Conservation (phyloP, 1,284 basidiomycete species). For the Thelephora terrestris region DNA sequence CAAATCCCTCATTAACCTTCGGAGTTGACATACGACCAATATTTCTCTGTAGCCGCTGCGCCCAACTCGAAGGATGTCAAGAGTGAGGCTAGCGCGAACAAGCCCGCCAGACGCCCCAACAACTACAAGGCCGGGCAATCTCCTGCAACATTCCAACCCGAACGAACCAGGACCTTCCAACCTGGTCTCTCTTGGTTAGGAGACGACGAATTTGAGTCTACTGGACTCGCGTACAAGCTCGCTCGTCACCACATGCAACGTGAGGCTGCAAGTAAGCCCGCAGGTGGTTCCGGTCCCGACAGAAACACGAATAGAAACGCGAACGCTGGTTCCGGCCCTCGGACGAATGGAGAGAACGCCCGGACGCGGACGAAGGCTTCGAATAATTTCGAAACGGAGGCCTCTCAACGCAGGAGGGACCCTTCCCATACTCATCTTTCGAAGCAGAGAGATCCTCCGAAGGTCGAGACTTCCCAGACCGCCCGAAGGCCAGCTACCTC, state of each 20-base stretch:
- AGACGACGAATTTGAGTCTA: constrained; percentile 11
- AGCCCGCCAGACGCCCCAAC: too few species aligned
- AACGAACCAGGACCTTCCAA: not conserved
- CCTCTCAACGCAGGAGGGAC: not conserved
- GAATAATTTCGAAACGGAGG: not conserved
- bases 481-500: too few species aligned
- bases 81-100: too few species aligned
- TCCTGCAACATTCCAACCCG: not conserved
- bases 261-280: not conserved
- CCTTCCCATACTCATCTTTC: not conserved
- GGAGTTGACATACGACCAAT: too few species aligned
- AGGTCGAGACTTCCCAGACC: too few species aligned
- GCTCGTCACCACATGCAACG: not conserved
- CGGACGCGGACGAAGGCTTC: too few species aligned
- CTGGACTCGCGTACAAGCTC: not conserved
- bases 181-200: constrained; percentile 9
- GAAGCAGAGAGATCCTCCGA: too few species aligned
- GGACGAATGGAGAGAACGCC: not conserved
- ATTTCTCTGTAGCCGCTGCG: too few species aligned
- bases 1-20: too few species aligned
- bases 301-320: not conserved
- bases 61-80: too few species aligned
- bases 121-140: too few species aligned
- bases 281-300: not conserved
- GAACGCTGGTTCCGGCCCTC: not conserved